Conservation (phyloP, 2,329 filamentous ascomycete species). For the Aspergillus eucalypticola region DNA sequence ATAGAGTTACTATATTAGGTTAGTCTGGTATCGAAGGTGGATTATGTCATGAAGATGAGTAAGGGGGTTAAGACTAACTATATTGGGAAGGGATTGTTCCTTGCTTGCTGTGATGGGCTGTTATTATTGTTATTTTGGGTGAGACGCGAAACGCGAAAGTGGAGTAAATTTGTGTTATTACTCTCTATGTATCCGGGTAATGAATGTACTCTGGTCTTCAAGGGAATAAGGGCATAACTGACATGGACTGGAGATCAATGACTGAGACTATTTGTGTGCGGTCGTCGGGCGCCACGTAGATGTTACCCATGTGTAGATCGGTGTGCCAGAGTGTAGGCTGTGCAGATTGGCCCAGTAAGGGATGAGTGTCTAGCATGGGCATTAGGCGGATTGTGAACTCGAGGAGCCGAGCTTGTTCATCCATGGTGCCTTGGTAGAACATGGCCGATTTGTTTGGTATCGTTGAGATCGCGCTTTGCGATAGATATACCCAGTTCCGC, state of each 20-base stretch:
- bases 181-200: not conserved
- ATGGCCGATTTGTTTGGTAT: not conserved
- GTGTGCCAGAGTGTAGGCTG: constrained; percentile 26
- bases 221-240: constrained; percentile 28
- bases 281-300: constrained; percentile 29
- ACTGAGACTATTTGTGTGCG: constrained; percentile 22
- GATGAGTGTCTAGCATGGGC: constrained; percentile 18
- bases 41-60: no score
- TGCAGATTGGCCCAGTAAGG: constrained; percentile 8
- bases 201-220: not conserved
- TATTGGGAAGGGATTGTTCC: no score
- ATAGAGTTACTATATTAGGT: no score
- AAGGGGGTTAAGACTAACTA: no score
- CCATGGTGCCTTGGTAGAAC: constrained; percentile 14
- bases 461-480: constrained; percentile 18
- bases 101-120: no score
- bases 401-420: constrained; percentile 18
- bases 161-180: no score
- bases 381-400: constrained; percentile 16
- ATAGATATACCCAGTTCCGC: constrained; percentile 18
- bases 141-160: no score
- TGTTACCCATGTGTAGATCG: constrained; percentile 32
- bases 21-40: fast-evolving
- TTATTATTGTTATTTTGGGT: no score
- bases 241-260: constrained; percentile 30